phyloP scores from a whole-genome alignment of 257 asterid genomes.

The Linderniella brevidens region DNA sequence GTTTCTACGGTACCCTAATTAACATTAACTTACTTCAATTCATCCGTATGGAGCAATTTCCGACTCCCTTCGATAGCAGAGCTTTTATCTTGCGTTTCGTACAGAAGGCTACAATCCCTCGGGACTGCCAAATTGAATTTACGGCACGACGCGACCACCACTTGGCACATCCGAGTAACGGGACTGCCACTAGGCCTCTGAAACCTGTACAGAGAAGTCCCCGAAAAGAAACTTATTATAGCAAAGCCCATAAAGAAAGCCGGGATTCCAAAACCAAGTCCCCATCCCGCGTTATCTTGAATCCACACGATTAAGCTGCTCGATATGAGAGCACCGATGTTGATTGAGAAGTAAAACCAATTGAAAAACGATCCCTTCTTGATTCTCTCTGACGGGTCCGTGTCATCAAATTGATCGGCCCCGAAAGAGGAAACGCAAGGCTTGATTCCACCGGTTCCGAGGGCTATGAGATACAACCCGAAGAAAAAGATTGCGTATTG shows the following conservation, averaged over 20 bases:
- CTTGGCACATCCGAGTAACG: conserved; percentile 86
- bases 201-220: conserved; percentile 75
- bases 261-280: conserved; percentile 91
- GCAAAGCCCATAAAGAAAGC: conserved; percentile 69
- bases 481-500: conserved; percentile 59
- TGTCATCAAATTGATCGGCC: conserved; percentile 94
- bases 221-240: conserved; percentile 65
- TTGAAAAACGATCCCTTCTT: conserved; percentile 93
- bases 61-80: conserved; percentile 94
- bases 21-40: conserved; percentile 29
- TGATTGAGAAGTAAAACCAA: conserved; percentile 88
- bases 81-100: conserved; percentile 56
- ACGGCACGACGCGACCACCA: conserved; percentile 57
- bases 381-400: conserved; percentile 68
- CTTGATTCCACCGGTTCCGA: conserved; percentile 94
- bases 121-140: conserved; percentile 53
- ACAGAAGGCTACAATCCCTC: conserved; percentile 51
- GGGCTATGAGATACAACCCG: conserved; percentile 81
- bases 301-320: conserved; percentile 88
- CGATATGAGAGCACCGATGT: conserved; percentile 76
- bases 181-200: conserved; percentile 99
- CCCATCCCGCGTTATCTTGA: conserved; percentile 98
- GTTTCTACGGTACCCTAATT: conserved; percentile 2
- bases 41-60: conserved; percentile 72
- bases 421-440: conserved; percentile 97